phyloP scores from a whole-genome alignment of 1,284 basidiomycete species.

The Ceratobasidium sp. region DNA sequence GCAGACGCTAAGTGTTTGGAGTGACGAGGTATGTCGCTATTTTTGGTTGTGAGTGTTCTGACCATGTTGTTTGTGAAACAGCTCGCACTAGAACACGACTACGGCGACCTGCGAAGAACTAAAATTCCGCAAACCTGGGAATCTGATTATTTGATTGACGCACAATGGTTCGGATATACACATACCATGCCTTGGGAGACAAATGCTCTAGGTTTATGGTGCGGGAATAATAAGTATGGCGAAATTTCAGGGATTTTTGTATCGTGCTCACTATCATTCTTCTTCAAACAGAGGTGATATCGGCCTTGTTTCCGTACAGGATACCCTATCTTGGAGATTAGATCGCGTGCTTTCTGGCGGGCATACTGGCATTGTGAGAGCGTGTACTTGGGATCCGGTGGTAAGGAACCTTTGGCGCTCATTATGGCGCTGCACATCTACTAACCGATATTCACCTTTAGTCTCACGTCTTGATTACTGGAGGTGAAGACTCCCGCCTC shows the following conservation, averaged over 20 bases:
- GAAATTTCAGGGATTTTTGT: slow-evolving; percentile 11
- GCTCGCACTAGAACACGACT: slow-evolving; percentile 65
- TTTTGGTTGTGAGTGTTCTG: not conserved
- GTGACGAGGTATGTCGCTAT: slow-evolving; percentile 67
- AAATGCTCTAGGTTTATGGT: slow-evolving; percentile 62
- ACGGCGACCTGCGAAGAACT: slow-evolving; percentile 68
- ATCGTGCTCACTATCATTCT: slow-evolving; percentile 31
- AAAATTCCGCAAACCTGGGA: slow-evolving; percentile 65
- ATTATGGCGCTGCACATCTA: slow-evolving; percentile 44
- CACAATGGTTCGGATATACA: slow-evolving; percentile 45
- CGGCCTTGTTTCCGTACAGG: slow-evolving; percentile 62
- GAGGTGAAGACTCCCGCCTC: slow-evolving; percentile 73
- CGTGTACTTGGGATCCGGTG: slow-evolving; percentile 68
- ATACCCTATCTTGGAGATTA: slow-evolving; percentile 63
- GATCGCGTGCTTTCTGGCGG: slow-evolving; percentile 66
- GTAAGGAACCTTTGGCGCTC: slow-evolving; percentile 56
- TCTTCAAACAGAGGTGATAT: slow-evolving; percentile 67
- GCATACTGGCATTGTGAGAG: slow-evolving; percentile 70
- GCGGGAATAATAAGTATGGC: slow-evolving; percentile 72
- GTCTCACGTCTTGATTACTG: slow-evolving; percentile 68
- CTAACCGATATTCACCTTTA: slow-evolving; percentile 50
- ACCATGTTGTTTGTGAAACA: slow-evolving; percentile 51
- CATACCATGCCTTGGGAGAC: slow-evolving; percentile 46
- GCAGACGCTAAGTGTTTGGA: slow-evolving; percentile 86
- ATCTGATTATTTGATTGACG: slow-evolving; percentile 71